Evolutionary conservation across 768 basidiomycete species (phyloP).

Genomic region (Tricholoma terreum): DNA sequence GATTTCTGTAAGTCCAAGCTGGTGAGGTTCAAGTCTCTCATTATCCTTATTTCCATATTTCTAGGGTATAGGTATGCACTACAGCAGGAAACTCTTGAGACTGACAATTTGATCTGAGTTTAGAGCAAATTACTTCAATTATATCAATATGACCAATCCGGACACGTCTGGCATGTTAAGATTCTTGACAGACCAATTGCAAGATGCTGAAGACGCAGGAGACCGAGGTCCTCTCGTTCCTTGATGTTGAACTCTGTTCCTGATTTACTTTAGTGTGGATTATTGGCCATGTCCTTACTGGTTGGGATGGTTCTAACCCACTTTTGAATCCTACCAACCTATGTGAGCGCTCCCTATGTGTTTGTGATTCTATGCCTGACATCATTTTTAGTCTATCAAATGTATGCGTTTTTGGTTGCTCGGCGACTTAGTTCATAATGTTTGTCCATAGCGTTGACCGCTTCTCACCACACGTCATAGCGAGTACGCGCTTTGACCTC

Average conservation of each 20-base stretch:
- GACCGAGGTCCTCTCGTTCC: constrained; percentile 48
- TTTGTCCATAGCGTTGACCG: constrained; percentile 55
- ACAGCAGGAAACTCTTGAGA: neutral
- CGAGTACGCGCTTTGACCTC: constrained; percentile 44
- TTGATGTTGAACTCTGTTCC: neutral
- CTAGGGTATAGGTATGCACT: constrained; percentile 35
- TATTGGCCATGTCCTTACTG: constrained; percentile 54
- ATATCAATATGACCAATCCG: constrained; percentile 66
- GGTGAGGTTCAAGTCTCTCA: constrained; percentile 1
- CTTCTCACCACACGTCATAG: constrained; percentile 76
- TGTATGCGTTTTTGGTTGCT: constrained; percentile 26
- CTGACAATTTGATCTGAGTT: neutral
- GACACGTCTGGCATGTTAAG: constrained; percentile 76
- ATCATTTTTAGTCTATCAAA: constrained; percentile 32
- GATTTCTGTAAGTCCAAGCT: constrained; percentile 57
- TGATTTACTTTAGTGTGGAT: constrained; percentile 39
- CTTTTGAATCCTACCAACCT: constrained; percentile 64
- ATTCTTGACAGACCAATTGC: constrained; percentile 75
- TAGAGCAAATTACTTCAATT: constrained; percentile 72
- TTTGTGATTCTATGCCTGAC: neutral
- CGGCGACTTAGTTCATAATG: neutral
- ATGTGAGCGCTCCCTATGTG: constrained; percentile 41
- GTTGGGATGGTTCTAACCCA: constrained; percentile 73
- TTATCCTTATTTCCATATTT: constrained; percentile 1
- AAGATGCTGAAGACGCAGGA: constrained; percentile 73